Percentiles rank a stretch among this genome's conserved stretches.
Evolutionary conservation across 2,329 filamentous ascomycete species (phyloP).

Genomic region (Orbilia quercus): DNA sequence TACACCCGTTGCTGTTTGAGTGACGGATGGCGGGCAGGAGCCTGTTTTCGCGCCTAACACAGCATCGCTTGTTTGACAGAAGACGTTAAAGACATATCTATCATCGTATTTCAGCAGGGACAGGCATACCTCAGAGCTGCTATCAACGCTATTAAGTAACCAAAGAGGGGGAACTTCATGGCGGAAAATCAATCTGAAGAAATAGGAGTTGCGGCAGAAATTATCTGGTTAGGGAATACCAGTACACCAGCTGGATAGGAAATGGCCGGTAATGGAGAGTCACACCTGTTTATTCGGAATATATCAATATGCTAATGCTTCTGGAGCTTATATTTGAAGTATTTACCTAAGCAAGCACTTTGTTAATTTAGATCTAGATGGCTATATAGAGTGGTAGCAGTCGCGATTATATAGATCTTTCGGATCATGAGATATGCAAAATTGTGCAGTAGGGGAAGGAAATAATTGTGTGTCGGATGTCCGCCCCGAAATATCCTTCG

Average conservation of each 20-base stretch:
- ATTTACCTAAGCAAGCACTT: too few relatives aligned
- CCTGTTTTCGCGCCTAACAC: neutral
- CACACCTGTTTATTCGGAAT: too few relatives aligned
- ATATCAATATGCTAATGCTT: too few relatives aligned
- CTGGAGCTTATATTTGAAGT: too few relatives aligned
- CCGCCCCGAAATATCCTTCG: conserved; percentile 6
- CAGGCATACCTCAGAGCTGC: conserved; percentile 4
- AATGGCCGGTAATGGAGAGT: neutral
- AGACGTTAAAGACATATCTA: neutral
- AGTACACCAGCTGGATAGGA: too few relatives aligned
- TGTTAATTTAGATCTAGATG: too few relatives aligned
- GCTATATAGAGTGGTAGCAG: too few relatives aligned
- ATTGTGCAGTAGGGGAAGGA: neutral
- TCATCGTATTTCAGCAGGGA: neutral
- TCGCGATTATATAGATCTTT: too few relatives aligned
- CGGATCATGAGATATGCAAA: too few relatives aligned
- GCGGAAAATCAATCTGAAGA: too few relatives aligned
- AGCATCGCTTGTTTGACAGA: neutral
- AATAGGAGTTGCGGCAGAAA: too few relatives aligned
- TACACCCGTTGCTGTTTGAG: conserved; percentile 20
- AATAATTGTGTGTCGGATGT: conserved; percentile 7
- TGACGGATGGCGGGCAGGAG: conserved; percentile 36
- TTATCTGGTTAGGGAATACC: too few relatives aligned
- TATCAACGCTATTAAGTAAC: conserved; percentile 3
- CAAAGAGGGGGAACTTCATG: neutral